These are phyloP conservation scores for Artemisia annua DNA, from an alignment of 129 eudicot genomes.

Conservation along the genomic window DNA sequence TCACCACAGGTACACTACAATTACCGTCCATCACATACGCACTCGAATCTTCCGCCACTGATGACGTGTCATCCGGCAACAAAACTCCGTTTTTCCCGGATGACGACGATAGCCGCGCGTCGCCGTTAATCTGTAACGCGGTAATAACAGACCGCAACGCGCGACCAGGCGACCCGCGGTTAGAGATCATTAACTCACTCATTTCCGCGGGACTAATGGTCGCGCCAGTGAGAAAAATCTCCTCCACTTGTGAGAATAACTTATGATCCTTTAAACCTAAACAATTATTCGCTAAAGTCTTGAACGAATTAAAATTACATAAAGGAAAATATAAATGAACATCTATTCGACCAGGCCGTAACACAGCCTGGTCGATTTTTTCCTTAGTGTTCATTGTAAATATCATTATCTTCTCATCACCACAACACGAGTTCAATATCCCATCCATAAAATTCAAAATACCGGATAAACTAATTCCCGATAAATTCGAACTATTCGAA, in stretches of 20 bases:
- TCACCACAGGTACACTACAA: conserved; percentile 56
- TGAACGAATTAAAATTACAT: conserved; percentile 69
- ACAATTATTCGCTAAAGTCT: conserved; percentile 58
- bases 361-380: conserved; percentile 51
- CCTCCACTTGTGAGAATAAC: conserved; percentile 73
- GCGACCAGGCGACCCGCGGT: conserved; percentile 85
- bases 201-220: conserved; percentile 84
- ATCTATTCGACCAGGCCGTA: conserved; percentile 85
- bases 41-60: conserved; percentile 30
- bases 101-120: conserved; percentile 15
- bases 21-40: conserved; percentile 47
- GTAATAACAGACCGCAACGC: conserved; percentile 78
- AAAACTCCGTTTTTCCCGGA: conserved; percentile 21
- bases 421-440: conserved; percentile 54
- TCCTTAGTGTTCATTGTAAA: conserved; percentile 76
- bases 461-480: conserved; percentile 47
- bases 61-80: conserved; percentile 34
- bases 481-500: conserved; percentile 9
- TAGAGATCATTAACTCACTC: conserved; percentile 78
- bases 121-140: conserved; percentile 60
- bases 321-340: conserved; percentile 74
- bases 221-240: conserved; percentile 63
- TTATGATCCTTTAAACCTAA: conserved; percentile 84
- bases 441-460: conserved; percentile 93
- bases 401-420: conserved; percentile 70